These are phyloP conservation scores for Sextonia rubra DNA, from an alignment of 164 flowering plant genomes.

Conservation along the genomic window DNA sequence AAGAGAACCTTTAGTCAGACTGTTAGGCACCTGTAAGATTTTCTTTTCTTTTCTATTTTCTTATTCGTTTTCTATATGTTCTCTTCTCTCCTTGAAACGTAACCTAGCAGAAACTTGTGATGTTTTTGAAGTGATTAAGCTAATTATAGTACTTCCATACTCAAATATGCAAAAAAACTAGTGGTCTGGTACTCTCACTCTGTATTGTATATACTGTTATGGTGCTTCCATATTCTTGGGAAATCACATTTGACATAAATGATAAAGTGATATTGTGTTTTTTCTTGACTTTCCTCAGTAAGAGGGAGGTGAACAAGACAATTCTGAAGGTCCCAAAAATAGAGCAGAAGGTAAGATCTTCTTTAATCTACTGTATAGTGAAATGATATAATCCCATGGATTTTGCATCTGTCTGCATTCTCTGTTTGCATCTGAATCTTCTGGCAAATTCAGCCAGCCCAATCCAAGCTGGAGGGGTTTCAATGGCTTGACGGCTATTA, in stretches of 20 bases:
- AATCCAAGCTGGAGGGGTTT: neutral
- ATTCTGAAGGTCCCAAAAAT: constrained; percentile 94
- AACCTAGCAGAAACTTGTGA: neutral
- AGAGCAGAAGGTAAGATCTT: constrained; percentile 80
- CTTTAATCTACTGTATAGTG: neutral
- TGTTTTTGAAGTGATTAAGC: neutral
- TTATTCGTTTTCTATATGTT: neutral
- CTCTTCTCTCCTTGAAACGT: neutral
- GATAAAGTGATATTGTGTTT: neutral
- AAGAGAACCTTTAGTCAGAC: constrained; percentile 91
- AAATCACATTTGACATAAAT: neutral
- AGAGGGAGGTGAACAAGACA: constrained; percentile 95
- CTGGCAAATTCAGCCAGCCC: neutral
- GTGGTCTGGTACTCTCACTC: neutral
- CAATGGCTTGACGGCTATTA: neutral
- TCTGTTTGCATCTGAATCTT: neutral
- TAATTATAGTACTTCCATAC: neutral
- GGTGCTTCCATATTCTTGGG: neutral
- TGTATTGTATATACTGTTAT: neutral
- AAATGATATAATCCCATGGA: neutral
- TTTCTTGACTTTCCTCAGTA: constrained; percentile 51
- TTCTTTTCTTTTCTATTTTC: neutral
- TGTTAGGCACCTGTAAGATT: constrained; percentile 84
- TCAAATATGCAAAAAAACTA: neutral
- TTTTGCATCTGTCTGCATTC: neutral